A percentile compares a stretch with the other conserved stretches of the same genome.
Evolutionary conservation across 2,329 filamentous ascomycete genomes (phyloP).

Genomic region (Gnomoniopsis sp.): DNA sequence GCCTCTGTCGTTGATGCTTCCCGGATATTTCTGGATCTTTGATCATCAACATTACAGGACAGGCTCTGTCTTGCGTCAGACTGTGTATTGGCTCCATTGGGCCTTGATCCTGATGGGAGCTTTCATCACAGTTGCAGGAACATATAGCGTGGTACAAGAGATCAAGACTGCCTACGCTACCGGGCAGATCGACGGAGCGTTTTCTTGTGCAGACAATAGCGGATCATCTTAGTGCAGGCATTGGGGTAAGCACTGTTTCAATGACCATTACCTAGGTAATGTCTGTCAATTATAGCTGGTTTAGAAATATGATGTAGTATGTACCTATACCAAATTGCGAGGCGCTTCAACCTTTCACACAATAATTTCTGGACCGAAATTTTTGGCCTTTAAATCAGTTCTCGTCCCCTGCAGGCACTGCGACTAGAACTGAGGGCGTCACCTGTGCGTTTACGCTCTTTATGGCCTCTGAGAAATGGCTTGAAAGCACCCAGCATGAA

Average conservation of each 20-base stretch:
- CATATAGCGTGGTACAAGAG: conserved; percentile 12
- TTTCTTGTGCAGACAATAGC: conserved; percentile 16
- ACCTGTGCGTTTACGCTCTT: no score
- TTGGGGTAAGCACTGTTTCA: not conserved
- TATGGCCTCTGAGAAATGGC: no score
- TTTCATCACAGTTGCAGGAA: conserved; percentile 17
- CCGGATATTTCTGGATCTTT: conserved; percentile 11
- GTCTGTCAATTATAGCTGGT: no score
- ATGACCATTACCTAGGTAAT: no score
- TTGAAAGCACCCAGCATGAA: no score
- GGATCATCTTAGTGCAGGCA: not conserved
- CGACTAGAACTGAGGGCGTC: no score
- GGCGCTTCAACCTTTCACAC: no score
- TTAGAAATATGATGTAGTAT: no score
- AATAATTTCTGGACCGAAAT: no score
- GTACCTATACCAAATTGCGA: no score
- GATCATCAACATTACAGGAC: conserved; percentile 10
- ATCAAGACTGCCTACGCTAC: conserved; percentile 15
- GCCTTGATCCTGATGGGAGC: conserved; percentile 12
- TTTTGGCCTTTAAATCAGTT: no score
- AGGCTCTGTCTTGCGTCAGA: not conserved
- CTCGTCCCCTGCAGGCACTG: no score
- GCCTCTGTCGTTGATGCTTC: conserved; percentile 9
- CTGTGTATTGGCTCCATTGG: conserved; percentile 11
- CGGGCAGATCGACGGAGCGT: conserved; percentile 14